Conservation (phyloP, 2,329 filamentous ascomycete species). For the Graphiopsis chlorocephala region DNA sequence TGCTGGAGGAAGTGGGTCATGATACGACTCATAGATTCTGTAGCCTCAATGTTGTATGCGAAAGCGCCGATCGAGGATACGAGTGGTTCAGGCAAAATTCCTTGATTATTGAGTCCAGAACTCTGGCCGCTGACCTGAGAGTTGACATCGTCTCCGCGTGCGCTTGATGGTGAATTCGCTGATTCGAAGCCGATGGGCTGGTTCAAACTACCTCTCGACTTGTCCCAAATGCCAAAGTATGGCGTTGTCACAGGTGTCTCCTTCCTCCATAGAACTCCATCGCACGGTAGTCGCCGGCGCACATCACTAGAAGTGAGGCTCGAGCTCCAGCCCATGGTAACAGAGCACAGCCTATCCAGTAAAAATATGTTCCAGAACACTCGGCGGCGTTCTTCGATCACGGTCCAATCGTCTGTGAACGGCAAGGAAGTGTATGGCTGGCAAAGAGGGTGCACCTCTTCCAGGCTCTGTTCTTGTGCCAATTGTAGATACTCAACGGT, state of each 20-base stretch:
- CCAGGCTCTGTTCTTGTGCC: background rate
- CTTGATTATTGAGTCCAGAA: too few species aligned
- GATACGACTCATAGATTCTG: background rate
- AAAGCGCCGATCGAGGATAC: constrained; percentile 18
- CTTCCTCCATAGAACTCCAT: too few species aligned
- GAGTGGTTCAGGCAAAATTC: too few species aligned
- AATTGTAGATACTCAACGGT: background rate
- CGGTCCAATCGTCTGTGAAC: background rate
- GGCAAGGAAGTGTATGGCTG: background rate
- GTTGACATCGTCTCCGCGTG: too few species aligned
- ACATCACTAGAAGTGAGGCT: too few species aligned
- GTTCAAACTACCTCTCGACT: too few species aligned
- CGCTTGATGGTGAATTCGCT: too few species aligned
- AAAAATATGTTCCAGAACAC: background rate
- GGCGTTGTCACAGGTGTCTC: too few species aligned
- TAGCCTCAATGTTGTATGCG: constrained; percentile 41
- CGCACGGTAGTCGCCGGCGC: too few species aligned
- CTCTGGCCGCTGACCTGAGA: too few species aligned
- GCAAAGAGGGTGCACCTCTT: background rate
- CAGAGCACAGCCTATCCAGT: background rate
- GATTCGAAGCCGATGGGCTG: too few species aligned
- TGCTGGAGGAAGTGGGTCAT: constrained; percentile 1
- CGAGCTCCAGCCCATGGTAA: background rate
- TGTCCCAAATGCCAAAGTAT: too few species aligned
- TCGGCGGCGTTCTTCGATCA: background rate